Conservation (phyloP, 2,329 filamentous ascomycete genomes). For the Curvularia eragrostidis region DNA sequence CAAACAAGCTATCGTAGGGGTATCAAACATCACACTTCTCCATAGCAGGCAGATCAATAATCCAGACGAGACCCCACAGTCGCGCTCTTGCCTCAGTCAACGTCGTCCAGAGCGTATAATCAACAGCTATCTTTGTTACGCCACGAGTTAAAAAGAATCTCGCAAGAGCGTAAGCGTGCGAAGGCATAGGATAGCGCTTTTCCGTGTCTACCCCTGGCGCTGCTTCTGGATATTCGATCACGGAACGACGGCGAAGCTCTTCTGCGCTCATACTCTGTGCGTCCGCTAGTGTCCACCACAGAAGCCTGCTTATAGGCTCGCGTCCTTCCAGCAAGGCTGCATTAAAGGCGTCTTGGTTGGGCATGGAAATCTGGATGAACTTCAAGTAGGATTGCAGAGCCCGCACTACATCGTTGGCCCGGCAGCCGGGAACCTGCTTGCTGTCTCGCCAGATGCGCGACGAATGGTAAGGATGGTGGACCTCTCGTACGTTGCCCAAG, state of each 20-base stretch:
- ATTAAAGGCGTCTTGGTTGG: conserved; percentile 28
- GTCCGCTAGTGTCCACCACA: conserved; percentile 32
- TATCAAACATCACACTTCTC: not conserved
- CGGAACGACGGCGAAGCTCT: conserved; percentile 18
- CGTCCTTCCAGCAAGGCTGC: conserved; percentile 27
- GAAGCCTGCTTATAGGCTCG: conserved; percentile 33
- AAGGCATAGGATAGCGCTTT: not conserved
- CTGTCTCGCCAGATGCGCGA: conserved; percentile 35
- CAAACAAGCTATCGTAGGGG: not conserved
- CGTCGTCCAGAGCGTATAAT: conserved; percentile 12
- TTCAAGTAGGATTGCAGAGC: conserved; percentile 40
- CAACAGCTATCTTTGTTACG: conserved; percentile 4
- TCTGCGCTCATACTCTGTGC: conserved; percentile 17
- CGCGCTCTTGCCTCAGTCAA: conserved; percentile 17
- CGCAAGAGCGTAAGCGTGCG: not conserved
- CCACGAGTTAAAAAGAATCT: conserved; percentile 3
- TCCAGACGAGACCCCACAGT: conserved; percentile 22
- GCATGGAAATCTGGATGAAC: conserved; percentile 26
- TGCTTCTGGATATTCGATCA: conserved; percentile 16
- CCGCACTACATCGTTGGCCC: conserved; percentile 41
- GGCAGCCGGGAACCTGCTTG: conserved; percentile 33
- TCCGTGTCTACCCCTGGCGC: not conserved
- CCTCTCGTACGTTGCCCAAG: conserved; percentile 45
- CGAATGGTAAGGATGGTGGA: conserved; percentile 38
- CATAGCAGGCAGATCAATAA: not conserved